These are phyloP conservation scores for Fagus crenata DNA, from an alignment of 306 rosid species.

Conservation along the genomic window DNA sequence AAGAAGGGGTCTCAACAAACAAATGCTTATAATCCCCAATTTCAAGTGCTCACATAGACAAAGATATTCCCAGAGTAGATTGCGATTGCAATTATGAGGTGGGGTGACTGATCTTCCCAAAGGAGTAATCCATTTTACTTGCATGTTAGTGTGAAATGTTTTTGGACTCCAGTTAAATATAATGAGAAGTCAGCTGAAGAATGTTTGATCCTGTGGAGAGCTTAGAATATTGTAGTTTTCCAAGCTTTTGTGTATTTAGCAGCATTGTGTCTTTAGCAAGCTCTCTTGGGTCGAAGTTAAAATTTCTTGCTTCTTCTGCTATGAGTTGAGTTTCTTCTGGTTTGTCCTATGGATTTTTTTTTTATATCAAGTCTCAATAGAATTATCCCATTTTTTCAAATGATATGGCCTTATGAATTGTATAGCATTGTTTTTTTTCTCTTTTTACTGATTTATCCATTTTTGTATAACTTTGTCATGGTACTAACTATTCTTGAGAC, in stretches of 20 bases:
- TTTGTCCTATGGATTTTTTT: not conserved
- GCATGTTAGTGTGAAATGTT: not conserved
- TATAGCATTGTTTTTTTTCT: not conserved
- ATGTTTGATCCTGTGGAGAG: not conserved
- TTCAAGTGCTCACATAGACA: not conserved
- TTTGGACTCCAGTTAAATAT: not conserved
- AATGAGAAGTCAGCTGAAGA: not conserved
- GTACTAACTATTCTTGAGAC: constrained; percentile 44
- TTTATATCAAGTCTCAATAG: not conserved
- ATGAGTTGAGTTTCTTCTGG: not conserved
- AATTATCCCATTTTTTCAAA: not conserved
- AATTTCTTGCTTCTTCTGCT: not conserved
- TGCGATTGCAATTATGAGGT: not conserved
- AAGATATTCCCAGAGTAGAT: not conserved
- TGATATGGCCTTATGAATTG: not conserved
- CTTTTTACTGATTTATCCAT: constrained; percentile 10
- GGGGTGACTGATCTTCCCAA: not conserved
- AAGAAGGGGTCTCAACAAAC: not conserved
- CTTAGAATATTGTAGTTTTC: not conserved
- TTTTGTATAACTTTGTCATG: constrained; percentile 6
- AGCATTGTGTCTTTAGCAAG: not conserved
- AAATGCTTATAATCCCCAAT: not conserved
- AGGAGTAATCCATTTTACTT: not conserved
- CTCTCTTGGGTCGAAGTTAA: not conserved
- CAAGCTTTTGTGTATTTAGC: not conserved